phyloP scores from a whole-genome alignment of 768 basidiomycete species.

The Hygrophoropsis aurantiaca region DNA sequence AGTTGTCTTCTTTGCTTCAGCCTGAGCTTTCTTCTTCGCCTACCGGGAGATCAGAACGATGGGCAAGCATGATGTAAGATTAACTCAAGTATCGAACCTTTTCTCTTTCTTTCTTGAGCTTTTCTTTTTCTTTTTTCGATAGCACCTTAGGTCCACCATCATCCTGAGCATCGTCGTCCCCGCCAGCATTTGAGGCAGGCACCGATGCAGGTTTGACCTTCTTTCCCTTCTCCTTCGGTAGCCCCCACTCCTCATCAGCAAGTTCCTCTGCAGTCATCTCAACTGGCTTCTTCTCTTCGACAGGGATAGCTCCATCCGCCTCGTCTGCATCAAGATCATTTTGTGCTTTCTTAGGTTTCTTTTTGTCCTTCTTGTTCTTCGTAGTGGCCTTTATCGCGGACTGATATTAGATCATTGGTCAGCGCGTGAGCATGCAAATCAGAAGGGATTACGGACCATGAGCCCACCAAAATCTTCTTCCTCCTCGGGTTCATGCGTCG shows the following conservation, averaged over 20 bases:
- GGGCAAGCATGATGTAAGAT: conserved; percentile 4
- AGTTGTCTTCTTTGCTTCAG: conserved; percentile 73
- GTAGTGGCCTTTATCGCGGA: conserved; percentile 60
- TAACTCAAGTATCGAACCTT: conserved; percentile 55
- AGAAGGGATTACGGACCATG: conserved; percentile 52
- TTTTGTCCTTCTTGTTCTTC: conserved; percentile 59
- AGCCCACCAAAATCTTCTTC: conserved; percentile 73
- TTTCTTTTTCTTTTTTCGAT: conserved; percentile 96
- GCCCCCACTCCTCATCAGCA: conserved; percentile 73
- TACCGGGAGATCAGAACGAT: conserved; percentile 30
- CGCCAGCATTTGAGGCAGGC: conserved; percentile 30
- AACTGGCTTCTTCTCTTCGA: conserved; percentile 39
- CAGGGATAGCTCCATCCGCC: conserved; percentile 22
- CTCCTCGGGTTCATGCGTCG: conserved; percentile 47
- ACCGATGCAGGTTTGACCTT: conserved; percentile 23
- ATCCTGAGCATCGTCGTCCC: conserved; percentile 45
- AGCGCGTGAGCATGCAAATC: conserved; percentile 7
- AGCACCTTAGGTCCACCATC: conserved; percentile 66
- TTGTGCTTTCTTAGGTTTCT: conserved; percentile 40
- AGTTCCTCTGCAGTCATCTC: conserved; percentile 69
- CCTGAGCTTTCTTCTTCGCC: conserved; percentile 95
- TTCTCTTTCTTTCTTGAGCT: conserved; percentile 94
- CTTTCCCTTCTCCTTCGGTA: conserved; percentile 25
- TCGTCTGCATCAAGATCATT: conserved; percentile 28
- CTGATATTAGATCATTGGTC: conserved; percentile 32